A percentile compares a stretch with the other conserved stretches of the same genome.
phyloP scores from a whole-genome alignment of 139 green algal species.

The Monoraphidium neglectum region DNA sequence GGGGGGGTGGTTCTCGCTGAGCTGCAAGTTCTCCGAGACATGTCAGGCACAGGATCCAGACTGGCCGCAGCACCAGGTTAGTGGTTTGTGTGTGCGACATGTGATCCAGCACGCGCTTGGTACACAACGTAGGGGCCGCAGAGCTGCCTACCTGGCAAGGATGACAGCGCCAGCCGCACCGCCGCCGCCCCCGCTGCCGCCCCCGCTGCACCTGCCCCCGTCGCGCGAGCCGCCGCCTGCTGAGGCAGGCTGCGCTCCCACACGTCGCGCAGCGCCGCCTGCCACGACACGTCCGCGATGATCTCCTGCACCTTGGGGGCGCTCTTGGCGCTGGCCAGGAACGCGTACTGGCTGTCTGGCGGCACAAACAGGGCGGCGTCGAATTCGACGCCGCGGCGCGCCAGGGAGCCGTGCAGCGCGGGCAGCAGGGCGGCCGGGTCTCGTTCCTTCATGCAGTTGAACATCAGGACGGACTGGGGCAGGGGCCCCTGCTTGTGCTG shows the following conservation, averaged over 20 bases:
- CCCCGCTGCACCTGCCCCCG: background rate
- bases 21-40: background rate
- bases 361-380: conserved; percentile 77
- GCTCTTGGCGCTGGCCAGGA: conserved; percentile 34
- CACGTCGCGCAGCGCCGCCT: conserved; percentile 48
- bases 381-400: conserved; percentile 32
- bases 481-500: background rate
- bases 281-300: conserved; percentile 57
- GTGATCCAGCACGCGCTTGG: background rate
- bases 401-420: conserved; percentile 55
- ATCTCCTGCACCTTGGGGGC: background rate
- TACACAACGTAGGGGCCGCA: background rate
- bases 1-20: background rate
- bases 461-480: conserved; percentile 73
- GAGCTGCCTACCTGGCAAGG: background rate
- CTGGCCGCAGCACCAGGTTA: background rate
- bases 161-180: background rate
- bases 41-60: background rate
- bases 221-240: background rate
- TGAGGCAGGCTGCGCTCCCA: conserved; percentile 37
- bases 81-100: background rate
- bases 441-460: conserved; percentile 95
- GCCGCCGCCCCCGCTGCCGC: background rate
- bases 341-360: conserved; percentile 51
- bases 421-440: conserved; percentile 79